These are phyloP conservation scores for Pogostemon cablin DNA, from an alignment of 257 asterid genomes.

Conservation along the genomic window DNA sequence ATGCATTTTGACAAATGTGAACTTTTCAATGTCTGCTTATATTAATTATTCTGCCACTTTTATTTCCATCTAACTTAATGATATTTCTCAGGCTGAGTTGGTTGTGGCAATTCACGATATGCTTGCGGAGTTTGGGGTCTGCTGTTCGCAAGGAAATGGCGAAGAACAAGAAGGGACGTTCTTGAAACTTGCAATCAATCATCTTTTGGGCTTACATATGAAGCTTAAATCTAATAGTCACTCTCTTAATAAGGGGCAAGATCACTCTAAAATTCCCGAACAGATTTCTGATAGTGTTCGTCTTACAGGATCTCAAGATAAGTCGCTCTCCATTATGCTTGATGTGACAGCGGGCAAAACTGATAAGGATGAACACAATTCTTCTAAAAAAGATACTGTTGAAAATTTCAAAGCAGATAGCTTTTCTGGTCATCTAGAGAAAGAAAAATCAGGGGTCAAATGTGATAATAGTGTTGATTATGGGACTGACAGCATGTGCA, in stretches of 20 bases:
- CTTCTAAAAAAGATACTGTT: constrained; percentile 38
- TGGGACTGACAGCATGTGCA: constrained; percentile 41
- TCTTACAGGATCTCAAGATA: constrained; percentile 38
- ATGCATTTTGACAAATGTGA: constrained; percentile 33
- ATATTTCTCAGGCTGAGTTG: constrained; percentile 68
- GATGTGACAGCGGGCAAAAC: constrained; percentile 44
- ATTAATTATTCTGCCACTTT: constrained; percentile 13
- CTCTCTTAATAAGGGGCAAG: constrained; percentile 53
- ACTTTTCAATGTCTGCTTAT: constrained; percentile 30
- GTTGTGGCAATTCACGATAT: constrained; percentile 87
- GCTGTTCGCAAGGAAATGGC: constrained; percentile 81
- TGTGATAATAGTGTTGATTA: constrained; percentile 39
- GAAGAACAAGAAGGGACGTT: constrained; percentile 90
- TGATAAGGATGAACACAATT: constrained; percentile 40
- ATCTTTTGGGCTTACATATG: constrained; percentile 86
- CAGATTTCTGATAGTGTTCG: constrained; percentile 37
- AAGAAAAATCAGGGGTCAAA: constrained; percentile 43
- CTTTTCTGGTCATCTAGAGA: constrained; percentile 42
- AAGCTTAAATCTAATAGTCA: constrained; percentile 65
- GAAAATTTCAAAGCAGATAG: constrained; percentile 46
- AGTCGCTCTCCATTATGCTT: constrained; percentile 41
- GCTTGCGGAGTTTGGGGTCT: constrained; percentile 97
- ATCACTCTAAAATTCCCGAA: constrained; percentile 45
- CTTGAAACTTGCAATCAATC: constrained; percentile 91
- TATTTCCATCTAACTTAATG: constrained; percentile 27